Conservation (phyloP, 2,329 filamentous ascomycete genomes). For the Aspergillus aculeatinus region DNA sequence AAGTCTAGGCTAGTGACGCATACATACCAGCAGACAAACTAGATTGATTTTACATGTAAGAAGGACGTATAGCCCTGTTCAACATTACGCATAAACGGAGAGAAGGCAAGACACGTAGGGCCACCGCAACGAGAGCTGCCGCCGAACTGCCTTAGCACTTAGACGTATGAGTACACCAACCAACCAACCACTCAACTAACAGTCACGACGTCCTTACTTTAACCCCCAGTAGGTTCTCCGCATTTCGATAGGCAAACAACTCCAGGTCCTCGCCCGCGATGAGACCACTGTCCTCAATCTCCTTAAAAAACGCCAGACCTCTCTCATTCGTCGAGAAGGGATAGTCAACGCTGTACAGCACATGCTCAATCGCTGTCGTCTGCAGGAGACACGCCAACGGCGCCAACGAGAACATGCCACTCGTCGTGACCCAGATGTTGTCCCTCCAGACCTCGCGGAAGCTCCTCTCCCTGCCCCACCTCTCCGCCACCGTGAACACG, state of each 20-base stretch:
- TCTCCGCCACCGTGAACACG: not conserved
- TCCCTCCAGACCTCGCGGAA: constrained; percentile 51
- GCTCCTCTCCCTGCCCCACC: constrained; percentile 7
- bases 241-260: constrained; percentile 52
- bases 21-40: no score
- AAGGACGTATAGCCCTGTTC: no score
- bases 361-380: constrained; percentile 3
- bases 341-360: constrained; percentile 18
- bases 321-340: constrained; percentile 54
- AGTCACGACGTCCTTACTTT: not conserved
- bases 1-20: no score
- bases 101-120: no score
- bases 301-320: constrained; percentile 50
- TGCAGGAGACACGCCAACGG: constrained; percentile 10
- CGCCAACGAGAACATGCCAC: constrained; percentile 10
- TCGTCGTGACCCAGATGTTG: constrained; percentile 16
- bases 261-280: constrained; percentile 52
- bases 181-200: no score
- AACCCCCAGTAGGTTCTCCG: constrained; percentile 46
- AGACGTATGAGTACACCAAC: no score
- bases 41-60: no score
- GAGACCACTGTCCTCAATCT: constrained; percentile 51
- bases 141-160: no score
- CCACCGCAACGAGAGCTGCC: no score
- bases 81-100: no score